phyloP scores from a whole-genome alignment of 1,139 yeast genomes.

The Blastobotrys ciferrii region DNA sequence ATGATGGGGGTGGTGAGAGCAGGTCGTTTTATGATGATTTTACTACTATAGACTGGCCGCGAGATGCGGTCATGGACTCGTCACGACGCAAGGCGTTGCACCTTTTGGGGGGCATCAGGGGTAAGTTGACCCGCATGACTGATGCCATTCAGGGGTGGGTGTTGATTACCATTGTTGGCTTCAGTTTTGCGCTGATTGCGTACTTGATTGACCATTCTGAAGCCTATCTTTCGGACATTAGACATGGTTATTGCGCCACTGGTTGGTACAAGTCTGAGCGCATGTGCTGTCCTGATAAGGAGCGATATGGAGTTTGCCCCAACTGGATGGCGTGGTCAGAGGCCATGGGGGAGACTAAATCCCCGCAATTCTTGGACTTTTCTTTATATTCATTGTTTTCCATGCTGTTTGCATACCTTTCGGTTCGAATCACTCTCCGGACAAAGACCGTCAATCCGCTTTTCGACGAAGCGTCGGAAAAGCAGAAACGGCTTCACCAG shows the following conservation, averaged over 20 bases:
- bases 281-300: slow-evolving; percentile 42
- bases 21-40: slow-evolving; percentile 52
- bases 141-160: slow-evolving; percentile 50
- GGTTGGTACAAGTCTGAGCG: slow-evolving; percentile 50
- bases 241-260: slow-evolving; percentile 52
- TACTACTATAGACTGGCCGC: slow-evolving; percentile 69
- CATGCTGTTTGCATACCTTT: slow-evolving; percentile 44
- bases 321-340: slow-evolving; percentile 53
- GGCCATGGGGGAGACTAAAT: slow-evolving; percentile 10
- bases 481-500: slow-evolving; percentile 4
- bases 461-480: slow-evolving; percentile 10
- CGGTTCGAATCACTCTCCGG: slow-evolving; percentile 50
- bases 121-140: slow-evolving; percentile 33
- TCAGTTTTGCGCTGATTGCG: slow-evolving; percentile 51
- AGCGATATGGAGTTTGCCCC: slow-evolving; percentile 34
- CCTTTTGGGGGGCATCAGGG: slow-evolving; percentile 38
- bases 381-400: slow-evolving; percentile 45
- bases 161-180: slow-evolving; percentile 49
- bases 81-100: slow-evolving; percentile 45
- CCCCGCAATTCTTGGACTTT: slow-evolving; percentile 36
- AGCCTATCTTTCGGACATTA: slow-evolving; percentile 51
- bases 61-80: slow-evolving; percentile 51
- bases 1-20: background rate
- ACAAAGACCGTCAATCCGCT: slow-evolving; percentile 45
- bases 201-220: slow-evolving; percentile 53